phyloP scores from a whole-genome alignment of 2,329 filamentous ascomycete genomes.

The Penicillium glabrum region DNA sequence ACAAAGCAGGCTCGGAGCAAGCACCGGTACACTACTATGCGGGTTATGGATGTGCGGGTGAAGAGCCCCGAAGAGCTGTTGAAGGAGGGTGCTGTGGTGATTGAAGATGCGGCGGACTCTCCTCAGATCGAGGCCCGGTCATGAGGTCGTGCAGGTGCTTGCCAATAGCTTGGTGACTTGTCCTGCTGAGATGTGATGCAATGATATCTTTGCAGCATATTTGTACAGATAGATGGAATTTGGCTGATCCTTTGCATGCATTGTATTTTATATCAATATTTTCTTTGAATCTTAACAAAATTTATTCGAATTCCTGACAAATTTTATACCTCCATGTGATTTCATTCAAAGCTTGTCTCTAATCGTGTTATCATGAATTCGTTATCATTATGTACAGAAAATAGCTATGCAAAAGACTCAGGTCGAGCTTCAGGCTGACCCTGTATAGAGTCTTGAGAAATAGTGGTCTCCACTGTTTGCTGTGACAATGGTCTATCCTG shows the following conservation, averaged over 20 bases:
- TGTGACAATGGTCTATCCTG: not conserved
- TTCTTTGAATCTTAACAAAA: not conserved
- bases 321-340: not conserved
- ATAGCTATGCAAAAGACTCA: conserved; percentile 4
- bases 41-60: conserved; percentile 78
- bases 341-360: not conserved
- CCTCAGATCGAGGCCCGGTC: conserved; percentile 26
- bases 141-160: conserved; percentile 10
- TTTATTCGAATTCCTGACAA: not conserved
- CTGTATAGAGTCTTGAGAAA: not conserved
- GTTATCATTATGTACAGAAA: not conserved
- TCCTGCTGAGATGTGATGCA: conserved; percentile 20
- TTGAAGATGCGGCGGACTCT: conserved; percentile 26
- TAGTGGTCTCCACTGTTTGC: not conserved
- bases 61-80: conserved; percentile 57
- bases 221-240: conserved; percentile 36
- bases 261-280: conserved; percentile 31
- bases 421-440: not conserved
- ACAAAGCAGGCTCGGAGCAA: conserved; percentile 81
- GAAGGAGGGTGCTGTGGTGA: conserved; percentile 41
- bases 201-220: conserved; percentile 21
- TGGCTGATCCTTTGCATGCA: conserved; percentile 27
- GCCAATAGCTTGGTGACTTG: not conserved
- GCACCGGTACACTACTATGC: conserved; percentile 82
- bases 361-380: not conserved